Conservation (phyloP, 129 eudicot species). For the Daucus carota region DH1_v3.0 NC_030388.2:9037001-9037500, state of each 20-base stretch:
- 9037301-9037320: constrained; percentile 36
- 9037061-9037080: constrained; percentile 58
- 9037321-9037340: constrained; percentile 66
- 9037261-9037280: constrained; percentile 64
- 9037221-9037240: constrained; percentile 57
- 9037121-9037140: constrained; percentile 51
- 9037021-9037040: constrained; percentile 69
- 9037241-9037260: constrained; percentile 96
- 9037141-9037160: constrained; percentile 42
- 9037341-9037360: constrained; percentile 81
- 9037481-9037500: too few relatives aligned
- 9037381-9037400: not conserved
- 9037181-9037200: constrained; percentile 80
- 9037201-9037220: constrained; percentile 56
- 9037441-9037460: not conserved
- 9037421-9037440: not conserved
- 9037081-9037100: constrained; percentile 59
- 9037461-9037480: not conserved
- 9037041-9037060: constrained; percentile 43
- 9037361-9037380: constrained; percentile 57
- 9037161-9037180: constrained; percentile 72
- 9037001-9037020: constrained; percentile 51
- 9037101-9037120: constrained; percentile 70
- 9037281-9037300: constrained; percentile 42
- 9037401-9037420: not conserved